Evolutionary conservation across 1,284 basidiomycete species (phyloP), one percentile per base, ranked within the genome.

Genomic region (Mycena citricolor): DNA sequence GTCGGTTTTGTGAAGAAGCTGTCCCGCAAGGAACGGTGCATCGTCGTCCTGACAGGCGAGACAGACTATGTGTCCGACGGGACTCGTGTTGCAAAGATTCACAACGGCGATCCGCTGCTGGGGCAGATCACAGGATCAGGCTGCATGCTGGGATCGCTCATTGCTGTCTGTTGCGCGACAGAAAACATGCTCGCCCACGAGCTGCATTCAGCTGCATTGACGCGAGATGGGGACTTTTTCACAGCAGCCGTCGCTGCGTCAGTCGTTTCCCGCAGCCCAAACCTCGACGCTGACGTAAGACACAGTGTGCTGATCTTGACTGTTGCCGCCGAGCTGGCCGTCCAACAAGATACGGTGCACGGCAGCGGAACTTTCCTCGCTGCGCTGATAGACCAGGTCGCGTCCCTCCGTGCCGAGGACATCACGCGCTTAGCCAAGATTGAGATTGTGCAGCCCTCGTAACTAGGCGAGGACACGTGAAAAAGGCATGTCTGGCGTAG

Each of bases 21-120:
- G 4, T 90, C 95, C 0, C 70, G 69, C 42, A 81, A 79, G 64
- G 86, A 94, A 55, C 54, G 59, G 42, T 88, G 90, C 52, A 71
- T 97, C 35, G 73, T 97, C 24, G 85, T 87, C 12, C 73, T 97
- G 54, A 94, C 92, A 0, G 95, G 95, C 1, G 71, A 77, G 30
- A 74, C 66, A 1, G 94, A 98, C 64, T 97, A 90, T 64, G 70
- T 98, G 34, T 92, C 90, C 0, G 90, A 97, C 60, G 94, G 94
- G 2, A 57, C 68, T 4, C 71, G 67, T 4, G 83, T 90, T 2
- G 71, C 92, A 21, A 73, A 76, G 19, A 68, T 90, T 5, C 68
- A 71, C 1, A 97, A 97, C 57, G 94, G 95, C 0, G 76, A 90
- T 55, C 67, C 74, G 10, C 68, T 89, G 11, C 77, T 97, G 5